Evolutionary conservation across 1,284 basidiomycete genomes (phyloP).

Genomic region (Filobasidium uniguttulatum): DNA sequence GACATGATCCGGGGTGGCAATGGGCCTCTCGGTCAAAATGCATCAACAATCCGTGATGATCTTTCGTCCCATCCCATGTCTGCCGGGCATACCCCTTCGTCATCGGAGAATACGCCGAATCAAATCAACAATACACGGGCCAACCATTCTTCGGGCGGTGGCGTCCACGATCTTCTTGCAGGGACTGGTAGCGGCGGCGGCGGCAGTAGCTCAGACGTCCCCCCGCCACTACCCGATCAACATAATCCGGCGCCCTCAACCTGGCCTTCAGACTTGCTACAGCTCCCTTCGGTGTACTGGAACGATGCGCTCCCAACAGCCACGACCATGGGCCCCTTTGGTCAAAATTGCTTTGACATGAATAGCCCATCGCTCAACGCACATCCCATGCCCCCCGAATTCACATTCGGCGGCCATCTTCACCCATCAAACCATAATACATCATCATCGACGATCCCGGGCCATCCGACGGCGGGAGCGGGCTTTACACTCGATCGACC

Average conservation of each 20-base stretch:
- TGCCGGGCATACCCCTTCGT: too few relatives aligned
- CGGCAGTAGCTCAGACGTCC: background rate
- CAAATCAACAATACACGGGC: background rate
- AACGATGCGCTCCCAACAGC: constrained; percentile 1
- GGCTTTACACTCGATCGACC: too few relatives aligned
- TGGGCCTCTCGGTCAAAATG: too few relatives aligned
- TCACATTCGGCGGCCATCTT: background rate
- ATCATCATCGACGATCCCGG: too few relatives aligned
- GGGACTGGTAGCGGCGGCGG: background rate
- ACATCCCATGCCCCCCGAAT: background rate
- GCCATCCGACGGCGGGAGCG: too few relatives aligned
- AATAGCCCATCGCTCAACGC: too few relatives aligned
- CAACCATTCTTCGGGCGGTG: background rate
- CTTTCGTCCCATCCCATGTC: too few relatives aligned
- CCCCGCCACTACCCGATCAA: constrained; percentile 1
- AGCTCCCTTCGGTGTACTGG: constrained; percentile 3
- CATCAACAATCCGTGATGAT: too few relatives aligned
- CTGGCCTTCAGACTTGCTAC: constrained; percentile 1
- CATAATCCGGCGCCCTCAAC: background rate
- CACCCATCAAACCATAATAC: background rate
- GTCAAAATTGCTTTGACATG: background rate
- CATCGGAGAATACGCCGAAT: background rate
- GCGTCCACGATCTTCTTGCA: background rate
- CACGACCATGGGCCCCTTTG: background rate
- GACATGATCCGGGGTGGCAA: too few relatives aligned